Base-by-base conservation (phyloP, 768 basidiomycete species). In the Xerocomellus dryophilus region DNA sequence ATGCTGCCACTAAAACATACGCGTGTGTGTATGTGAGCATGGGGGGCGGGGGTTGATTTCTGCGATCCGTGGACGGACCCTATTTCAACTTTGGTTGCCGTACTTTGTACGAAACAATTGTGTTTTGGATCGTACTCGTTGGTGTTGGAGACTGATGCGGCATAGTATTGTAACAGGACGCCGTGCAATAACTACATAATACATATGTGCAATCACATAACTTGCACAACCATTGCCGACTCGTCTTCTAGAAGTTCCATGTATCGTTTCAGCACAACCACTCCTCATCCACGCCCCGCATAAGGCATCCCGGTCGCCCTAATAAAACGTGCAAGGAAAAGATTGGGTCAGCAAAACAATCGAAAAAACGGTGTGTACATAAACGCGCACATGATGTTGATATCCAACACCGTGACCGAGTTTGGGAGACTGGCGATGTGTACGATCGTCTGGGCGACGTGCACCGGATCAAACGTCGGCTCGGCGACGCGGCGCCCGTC, bases 371-470 rank as follows among this genome's bases (percentile, higher is more conserved):
- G n/a, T n/a, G 12, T 1, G 18, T 7, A 5, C 12, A 4, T 43
- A 36, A 27, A 50, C 5, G 76, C 83, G 51, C 60, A 90, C 90
- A 90, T 86, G 61, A 92, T 85, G 44, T 80, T 86, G 60, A 90
- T 73, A 20, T 85, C 79, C 36, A 90, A 77, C 50, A 93, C 78
- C 17, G 85, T 84, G 5, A 88, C 85, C 46, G 83, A 80, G 14
- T 77, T 75, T 0, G 89, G 89, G 38, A 93, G 74, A 41, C 73
- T 73, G 3, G 88, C 86, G 47, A 92, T 79, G 63, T 89, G 82
- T 8, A 88, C 85, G 35, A 93, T 70, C 1, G 85, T 79, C 50
- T 82, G 74, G 0, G 83, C 90, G 39, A 93, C 89, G 62, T 93
- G 81, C 53, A 80, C 64, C 8, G 83, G 85, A 55, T 89, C 84